These are phyloP conservation scores for Eremochloa ophiuroides DNA, from an alignment of 176 grass and related monocot species.

Conservation along the genomic window DNA sequence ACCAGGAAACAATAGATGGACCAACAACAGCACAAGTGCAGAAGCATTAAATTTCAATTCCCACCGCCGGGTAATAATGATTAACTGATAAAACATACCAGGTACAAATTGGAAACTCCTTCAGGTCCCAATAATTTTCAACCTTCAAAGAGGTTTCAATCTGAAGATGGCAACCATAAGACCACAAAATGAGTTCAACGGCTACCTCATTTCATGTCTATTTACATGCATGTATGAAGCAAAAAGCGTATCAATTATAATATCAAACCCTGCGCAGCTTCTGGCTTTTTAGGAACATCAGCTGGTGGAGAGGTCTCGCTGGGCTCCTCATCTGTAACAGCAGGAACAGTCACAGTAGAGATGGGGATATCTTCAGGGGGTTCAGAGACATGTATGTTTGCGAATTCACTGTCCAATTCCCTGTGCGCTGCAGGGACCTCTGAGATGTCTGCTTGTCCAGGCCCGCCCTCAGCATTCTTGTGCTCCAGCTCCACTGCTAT, in stretches of 20 bases:
- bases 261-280: conserved; percentile 52
- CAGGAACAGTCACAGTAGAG: conserved; percentile 15
- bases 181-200: conserved; percentile 20
- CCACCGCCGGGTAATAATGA: neutral
- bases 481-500: conserved; percentile 47
- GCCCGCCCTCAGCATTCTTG: conserved; percentile 8
- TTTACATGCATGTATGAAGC: conserved; percentile 50
- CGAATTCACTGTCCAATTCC: conserved; percentile 26
- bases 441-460: conserved; percentile 28
- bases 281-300: conserved; percentile 46
- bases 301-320: conserved; percentile 12
- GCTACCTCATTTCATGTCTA: conserved; percentile 21
- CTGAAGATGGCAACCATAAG: conserved; percentile 8
- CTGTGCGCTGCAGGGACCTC: conserved; percentile 3
- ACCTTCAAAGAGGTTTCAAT: conserved; percentile 25
- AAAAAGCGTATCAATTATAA: conserved; percentile 32
- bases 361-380: conserved; percentile 42
- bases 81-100: neutral
- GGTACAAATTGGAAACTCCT: conserved; percentile 24
- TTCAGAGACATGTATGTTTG: conserved; percentile 44
- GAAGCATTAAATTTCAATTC: neutral
- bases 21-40: neutral
- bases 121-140: conserved; percentile 20
- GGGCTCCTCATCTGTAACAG: conserved; percentile 32
- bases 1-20: neutral